Conservation (phyloP, 2,329 filamentous ascomycete species). For the Grosmannia serpens region DNA sequence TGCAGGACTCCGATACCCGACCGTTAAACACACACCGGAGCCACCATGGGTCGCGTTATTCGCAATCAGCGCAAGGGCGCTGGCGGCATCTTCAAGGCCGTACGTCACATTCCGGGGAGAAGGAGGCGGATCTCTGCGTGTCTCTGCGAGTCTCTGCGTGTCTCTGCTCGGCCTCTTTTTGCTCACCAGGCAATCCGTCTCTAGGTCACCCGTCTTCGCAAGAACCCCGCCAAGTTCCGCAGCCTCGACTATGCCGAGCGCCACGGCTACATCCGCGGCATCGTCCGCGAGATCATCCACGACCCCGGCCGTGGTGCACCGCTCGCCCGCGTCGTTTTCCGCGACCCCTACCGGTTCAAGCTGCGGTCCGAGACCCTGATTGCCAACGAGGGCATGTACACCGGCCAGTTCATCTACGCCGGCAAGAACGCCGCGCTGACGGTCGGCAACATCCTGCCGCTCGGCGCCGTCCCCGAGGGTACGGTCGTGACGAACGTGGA, state of each 20-base stretch:
- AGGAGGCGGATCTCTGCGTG: background rate
- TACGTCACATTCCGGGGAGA: slow-evolving; percentile 4
- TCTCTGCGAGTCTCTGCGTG: background rate
- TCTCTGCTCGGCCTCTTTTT: background rate
- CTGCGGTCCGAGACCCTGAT: slow-evolving; percentile 98
- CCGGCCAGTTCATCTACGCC: slow-evolving; percentile 99
- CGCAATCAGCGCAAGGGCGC: slow-evolving; percentile 54
- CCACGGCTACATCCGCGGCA: slow-evolving; percentile 94
- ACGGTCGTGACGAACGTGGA: slow-evolving; percentile 99
- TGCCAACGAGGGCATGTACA: slow-evolving; percentile 99
- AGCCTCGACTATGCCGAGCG: slow-evolving; percentile 92
- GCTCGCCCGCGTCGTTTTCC: slow-evolving; percentile 93
- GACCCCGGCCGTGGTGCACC: slow-evolving; percentile 96
- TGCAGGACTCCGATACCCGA: slow-evolving; percentile 7
- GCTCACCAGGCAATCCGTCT: slow-evolving; percentile 4
- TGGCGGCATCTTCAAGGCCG: slow-evolving; percentile 43
- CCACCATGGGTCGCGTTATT: slow-evolving; percentile 27
- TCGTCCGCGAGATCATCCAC: slow-evolving; percentile 99
- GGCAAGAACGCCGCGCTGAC: slow-evolving; percentile 97
- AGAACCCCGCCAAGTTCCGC: slow-evolving; percentile 87
- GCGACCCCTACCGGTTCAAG: slow-evolving; percentile 97
- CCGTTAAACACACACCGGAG: slow-evolving; percentile 5
- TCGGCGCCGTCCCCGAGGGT: slow-evolving; percentile 93
- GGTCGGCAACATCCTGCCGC: slow-evolving; percentile 93
- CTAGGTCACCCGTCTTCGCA: slow-evolving; percentile 82